Conservation (phyloP, 2,329 filamentous ascomycete genomes). For the Thyridium curvatum region DNA sequence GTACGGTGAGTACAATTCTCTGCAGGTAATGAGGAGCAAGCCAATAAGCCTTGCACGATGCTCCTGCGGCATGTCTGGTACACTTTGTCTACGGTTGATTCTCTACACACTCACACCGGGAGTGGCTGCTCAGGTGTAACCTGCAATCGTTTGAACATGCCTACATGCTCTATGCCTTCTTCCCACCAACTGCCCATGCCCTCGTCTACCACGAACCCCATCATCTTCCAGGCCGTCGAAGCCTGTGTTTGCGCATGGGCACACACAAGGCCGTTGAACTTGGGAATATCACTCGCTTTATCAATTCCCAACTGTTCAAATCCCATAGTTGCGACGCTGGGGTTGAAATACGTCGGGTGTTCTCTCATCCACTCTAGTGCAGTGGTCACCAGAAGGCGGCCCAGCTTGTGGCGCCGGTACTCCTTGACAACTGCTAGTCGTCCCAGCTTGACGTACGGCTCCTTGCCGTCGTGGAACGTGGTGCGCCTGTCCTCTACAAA, state of each 20-base stretch:
- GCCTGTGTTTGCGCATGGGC: slow-evolving; percentile 71
- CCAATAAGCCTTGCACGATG: no score
- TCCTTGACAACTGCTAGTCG: slow-evolving; percentile 64
- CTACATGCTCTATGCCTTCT: slow-evolving; percentile 78
- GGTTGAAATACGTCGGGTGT: slow-evolving; percentile 52
- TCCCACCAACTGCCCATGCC: slow-evolving; percentile 73
- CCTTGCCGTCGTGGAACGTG: slow-evolving; percentile 51
- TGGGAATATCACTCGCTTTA: slow-evolving; percentile 34
- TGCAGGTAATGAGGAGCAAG: no score
- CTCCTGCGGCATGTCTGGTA: no score
- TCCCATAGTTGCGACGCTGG: slow-evolving; percentile 35
- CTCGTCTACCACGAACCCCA: slow-evolving; percentile 71
- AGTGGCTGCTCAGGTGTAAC: slow-evolving; percentile 11
- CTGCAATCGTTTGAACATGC: slow-evolving; percentile 62
- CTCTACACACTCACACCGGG: slow-evolving; percentile 5
- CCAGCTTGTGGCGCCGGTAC: slow-evolving; percentile 61
- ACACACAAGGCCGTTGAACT: slow-evolving; percentile 70
- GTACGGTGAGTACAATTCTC: no score
- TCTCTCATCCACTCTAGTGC: slow-evolving; percentile 61
- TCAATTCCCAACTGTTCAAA: slow-evolving; percentile 35
- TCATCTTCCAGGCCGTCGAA: slow-evolving; percentile 57
- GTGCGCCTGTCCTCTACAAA: slow-evolving; percentile 35
- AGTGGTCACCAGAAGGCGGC: slow-evolving; percentile 57
- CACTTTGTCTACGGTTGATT: not conserved
- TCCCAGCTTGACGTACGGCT: slow-evolving; percentile 79